Base-by-base conservation (phyloP, 805 yeast genomes). In the Metschnikowia bowlesiae region DNA sequence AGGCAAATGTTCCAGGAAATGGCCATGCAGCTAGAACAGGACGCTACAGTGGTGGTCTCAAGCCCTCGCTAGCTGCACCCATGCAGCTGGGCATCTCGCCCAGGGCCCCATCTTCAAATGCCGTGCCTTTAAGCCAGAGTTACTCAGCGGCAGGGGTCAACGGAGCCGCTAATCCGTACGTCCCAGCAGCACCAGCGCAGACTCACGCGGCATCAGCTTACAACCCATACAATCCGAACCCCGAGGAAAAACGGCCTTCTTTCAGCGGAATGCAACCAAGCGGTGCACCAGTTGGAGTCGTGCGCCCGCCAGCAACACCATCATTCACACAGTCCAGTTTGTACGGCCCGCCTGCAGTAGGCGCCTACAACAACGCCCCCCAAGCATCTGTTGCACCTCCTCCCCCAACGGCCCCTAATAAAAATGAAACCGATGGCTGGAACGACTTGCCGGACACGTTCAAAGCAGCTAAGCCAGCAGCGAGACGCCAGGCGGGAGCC, bases 401-500 rank as follows among this genome's bases (percentile, higher is more conserved):
- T 31, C 62, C 53, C n/a, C 51, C 53, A 8, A 16, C 36, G 2
- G 11, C 48, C 1, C 6, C 47, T 16, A 44, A 38, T 52, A 77
- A 74, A 50, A 67, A 66, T 48, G 80, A 80, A 39, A 79, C 79
- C 36, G 87, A 83, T 36, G 89, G 88, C 3, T 84, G 89, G 89
- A 84, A 83, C 58, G 88, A 83, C 61, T 68, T 84, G 53, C 89
- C 89, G 45, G 74, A 79, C 9, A 68, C 75, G 8, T 77, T 77
- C 67, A 66, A 66, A 53, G 62, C 70, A 1, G 14, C 52, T 14
- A 62, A 68, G 30, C 66, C 76, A 8, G 44, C 61, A 5, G 38
- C 54, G 8, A 77, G 78, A 46, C 70, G 77, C 36, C 70, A 76
- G 31, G 76, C 80, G 18, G 73, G 82, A 14, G 69, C 79, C 6